Percentiles rank a stretch among this genome's conserved stretches.
Evolutionary conservation across 208 protist genomes (phyloP).

Genomic region (Wallacemonas collosoma): DNA sequence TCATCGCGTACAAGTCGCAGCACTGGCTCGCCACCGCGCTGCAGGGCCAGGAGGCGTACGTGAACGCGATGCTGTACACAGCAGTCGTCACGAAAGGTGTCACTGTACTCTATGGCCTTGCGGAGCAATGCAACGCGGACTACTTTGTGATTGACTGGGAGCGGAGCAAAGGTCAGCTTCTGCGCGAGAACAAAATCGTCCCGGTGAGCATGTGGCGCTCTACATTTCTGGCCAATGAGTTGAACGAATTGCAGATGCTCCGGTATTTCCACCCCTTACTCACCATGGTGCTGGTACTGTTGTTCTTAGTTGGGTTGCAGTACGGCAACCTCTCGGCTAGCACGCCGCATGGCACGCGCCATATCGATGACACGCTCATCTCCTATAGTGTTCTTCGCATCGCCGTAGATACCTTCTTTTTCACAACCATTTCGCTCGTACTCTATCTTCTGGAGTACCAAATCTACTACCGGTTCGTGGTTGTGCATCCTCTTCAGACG

Average conservation of each 20-base stretch:
- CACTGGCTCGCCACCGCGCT: slow-evolving; percentile 39
- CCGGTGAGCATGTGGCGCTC: slow-evolving; percentile 90
- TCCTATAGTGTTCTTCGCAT: slow-evolving; percentile 64
- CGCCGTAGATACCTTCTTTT: slow-evolving; percentile 80
- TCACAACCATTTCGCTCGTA: slow-evolving; percentile 56
- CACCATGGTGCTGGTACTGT: slow-evolving; percentile 69
- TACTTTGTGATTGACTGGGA: slow-evolving; percentile 93
- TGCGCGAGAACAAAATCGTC: slow-evolving; percentile 82
- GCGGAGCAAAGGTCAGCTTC: slow-evolving; percentile 78
- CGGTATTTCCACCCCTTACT: slow-evolving; percentile 76
- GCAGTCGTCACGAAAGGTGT: slow-evolving; percentile 58
- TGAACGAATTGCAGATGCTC: slow-evolving; percentile 78
- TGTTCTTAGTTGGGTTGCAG: slow-evolving; percentile 65
- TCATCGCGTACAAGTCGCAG: slow-evolving; percentile 67
- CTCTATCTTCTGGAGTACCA: slow-evolving; percentile 79
- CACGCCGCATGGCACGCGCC: slow-evolving; percentile 34
- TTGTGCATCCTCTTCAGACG: slow-evolving; percentile 78
- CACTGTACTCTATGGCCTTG: slow-evolving; percentile 64
- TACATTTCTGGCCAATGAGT: slow-evolving; percentile 80
- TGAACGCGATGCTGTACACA: slow-evolving; percentile 70
- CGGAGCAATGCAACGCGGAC: slow-evolving; percentile 87
- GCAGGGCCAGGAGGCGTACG: slow-evolving; percentile 44
- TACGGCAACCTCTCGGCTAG: slow-evolving; percentile 55
- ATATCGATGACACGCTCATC: slow-evolving; percentile 26
- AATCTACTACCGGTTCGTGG: slow-evolving; percentile 84